Evolutionary conservation across 306 rosid species (phyloP).

Genomic region (Casuarina glauca): DNA sequence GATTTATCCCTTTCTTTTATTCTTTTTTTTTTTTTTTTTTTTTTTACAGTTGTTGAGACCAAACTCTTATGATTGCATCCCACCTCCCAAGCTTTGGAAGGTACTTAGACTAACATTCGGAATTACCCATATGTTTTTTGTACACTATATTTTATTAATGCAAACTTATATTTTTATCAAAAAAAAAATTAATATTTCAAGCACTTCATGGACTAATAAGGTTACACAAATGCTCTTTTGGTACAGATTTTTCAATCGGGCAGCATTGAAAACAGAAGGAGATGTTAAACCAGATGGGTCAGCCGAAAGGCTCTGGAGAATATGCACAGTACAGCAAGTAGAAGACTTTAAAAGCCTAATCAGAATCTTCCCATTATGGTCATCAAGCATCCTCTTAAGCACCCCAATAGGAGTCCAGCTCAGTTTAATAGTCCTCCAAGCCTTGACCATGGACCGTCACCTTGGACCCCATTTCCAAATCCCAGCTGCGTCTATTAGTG

Average conservation of each 20-base stretch:
- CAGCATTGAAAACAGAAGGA: constrained; percentile 47
- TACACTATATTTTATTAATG: too few relatives aligned
- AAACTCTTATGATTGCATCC: too few relatives aligned
- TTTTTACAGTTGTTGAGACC: too few relatives aligned
- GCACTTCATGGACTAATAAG: not conserved
- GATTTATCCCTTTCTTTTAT: too few relatives aligned
- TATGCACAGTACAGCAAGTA: constrained; percentile 59
- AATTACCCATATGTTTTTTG: too few relatives aligned
- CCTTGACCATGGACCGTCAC: constrained; percentile 56
- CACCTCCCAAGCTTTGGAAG: too few relatives aligned
- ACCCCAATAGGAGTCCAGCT: constrained; percentile 46
- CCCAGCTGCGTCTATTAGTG: constrained; percentile 46
- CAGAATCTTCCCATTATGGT: constrained; percentile 57
- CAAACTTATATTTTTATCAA: too few relatives aligned
- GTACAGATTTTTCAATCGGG: constrained; percentile 53
- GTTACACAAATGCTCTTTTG: not conserved
- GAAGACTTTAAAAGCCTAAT: constrained; percentile 53
- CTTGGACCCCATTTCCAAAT: constrained; percentile 51
- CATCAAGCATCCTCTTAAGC: constrained; percentile 42
- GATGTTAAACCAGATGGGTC: constrained; percentile 43
- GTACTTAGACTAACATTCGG: not conserved
- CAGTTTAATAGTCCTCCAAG: constrained; percentile 59
- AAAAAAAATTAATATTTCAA: not conserved
- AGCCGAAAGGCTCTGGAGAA: constrained; percentile 52
- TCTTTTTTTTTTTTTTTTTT: not conserved